These are phyloP conservation scores for Colletotrichum graminicola DNA, from an alignment of 2,329 filamentous ascomycete species.

Conservation along the genomic window DNA sequence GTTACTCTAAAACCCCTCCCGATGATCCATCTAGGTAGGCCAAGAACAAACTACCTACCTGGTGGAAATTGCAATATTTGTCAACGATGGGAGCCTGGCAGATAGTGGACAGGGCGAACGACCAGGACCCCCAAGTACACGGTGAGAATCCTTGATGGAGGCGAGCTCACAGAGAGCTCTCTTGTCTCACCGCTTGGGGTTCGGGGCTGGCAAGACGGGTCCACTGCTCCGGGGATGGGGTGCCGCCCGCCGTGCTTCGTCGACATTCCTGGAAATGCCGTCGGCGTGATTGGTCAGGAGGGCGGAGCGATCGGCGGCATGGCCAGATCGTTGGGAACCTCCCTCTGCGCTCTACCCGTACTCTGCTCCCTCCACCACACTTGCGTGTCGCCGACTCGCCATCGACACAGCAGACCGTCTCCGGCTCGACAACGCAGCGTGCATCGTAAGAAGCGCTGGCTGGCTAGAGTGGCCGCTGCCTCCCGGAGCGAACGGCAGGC, in stretches of 20 bases:
- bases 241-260: constrained; percentile 13
- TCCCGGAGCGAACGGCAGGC: not conserved
- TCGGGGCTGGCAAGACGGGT: constrained; percentile 6
- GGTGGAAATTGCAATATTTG: constrained; percentile 20
- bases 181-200: constrained; percentile 38
- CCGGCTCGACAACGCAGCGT: not conserved
- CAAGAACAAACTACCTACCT: constrained; percentile 13
- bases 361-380: not conserved
- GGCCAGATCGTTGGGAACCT: constrained; percentile 41
- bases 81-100: constrained; percentile 1
- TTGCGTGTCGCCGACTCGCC: not conserved
- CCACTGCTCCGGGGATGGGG: constrained; percentile 14
- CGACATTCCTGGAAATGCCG: constrained; percentile 28
- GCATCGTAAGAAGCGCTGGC: not conserved
- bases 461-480: not conserved
- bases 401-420: not conserved
- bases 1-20: not conserved
- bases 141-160: not conserved
- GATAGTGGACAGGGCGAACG: not conserved
- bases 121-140: not conserved
- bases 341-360: not conserved
- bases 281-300: constrained; percentile 27
- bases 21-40: constrained; percentile 16
- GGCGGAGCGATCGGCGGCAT: constrained; percentile 31
- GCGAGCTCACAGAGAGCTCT: not conserved